Evolutionary conservation across 2,329 filamentous ascomycete genomes (phyloP).

Genomic region (Colletotrichum kahawae): DNA sequence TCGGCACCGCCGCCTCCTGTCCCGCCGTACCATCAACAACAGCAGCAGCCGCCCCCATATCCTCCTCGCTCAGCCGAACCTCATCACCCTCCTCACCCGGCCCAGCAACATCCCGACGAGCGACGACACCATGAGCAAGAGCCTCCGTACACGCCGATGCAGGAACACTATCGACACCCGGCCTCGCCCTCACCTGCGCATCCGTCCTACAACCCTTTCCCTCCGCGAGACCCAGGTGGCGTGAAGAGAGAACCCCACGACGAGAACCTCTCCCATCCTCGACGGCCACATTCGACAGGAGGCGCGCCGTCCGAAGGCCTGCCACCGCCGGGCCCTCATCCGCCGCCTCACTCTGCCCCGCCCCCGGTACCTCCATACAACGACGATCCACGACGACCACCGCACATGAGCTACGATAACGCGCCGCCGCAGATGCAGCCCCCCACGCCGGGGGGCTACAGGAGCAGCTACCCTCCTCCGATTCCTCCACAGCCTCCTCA

Average conservation of each 20-base stretch:
- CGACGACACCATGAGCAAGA: slow-evolving; percentile 64
- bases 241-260: slow-evolving; percentile 63
- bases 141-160: slow-evolving; percentile 54
- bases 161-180: slow-evolving; percentile 56
- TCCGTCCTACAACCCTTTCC: slow-evolving; percentile 48
- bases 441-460: slow-evolving; percentile 48
- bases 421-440: slow-evolving; percentile 43
- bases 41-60: slow-evolving; percentile 25
- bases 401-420: slow-evolving; percentile 58
- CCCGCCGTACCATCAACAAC: slow-evolving; percentile 25
- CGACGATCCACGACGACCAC: slow-evolving; percentile 49
- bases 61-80: slow-evolving; percentile 40
- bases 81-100: slow-evolving; percentile 38
- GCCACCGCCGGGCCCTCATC: slow-evolving; percentile 37
- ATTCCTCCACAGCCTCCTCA: slow-evolving; percentile 37
- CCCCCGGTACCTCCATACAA: slow-evolving; percentile 38
- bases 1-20: slow-evolving; percentile 39
- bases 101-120: slow-evolving; percentile 43
- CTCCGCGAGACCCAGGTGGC: slow-evolving; percentile 53
- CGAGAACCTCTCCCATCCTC: slow-evolving; percentile 48
- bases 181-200: slow-evolving; percentile 52
- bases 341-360: slow-evolving; percentile 36
- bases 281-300: slow-evolving; percentile 58
- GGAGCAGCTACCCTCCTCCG: slow-evolving; percentile 44
- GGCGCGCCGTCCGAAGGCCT: slow-evolving; percentile 38